Evolutionary conservation across 2,329 filamentous ascomycete genomes (phyloP), one percentile per base, ranked within the genome.

Genomic region (Gliomastix tumulicola): DNA sequence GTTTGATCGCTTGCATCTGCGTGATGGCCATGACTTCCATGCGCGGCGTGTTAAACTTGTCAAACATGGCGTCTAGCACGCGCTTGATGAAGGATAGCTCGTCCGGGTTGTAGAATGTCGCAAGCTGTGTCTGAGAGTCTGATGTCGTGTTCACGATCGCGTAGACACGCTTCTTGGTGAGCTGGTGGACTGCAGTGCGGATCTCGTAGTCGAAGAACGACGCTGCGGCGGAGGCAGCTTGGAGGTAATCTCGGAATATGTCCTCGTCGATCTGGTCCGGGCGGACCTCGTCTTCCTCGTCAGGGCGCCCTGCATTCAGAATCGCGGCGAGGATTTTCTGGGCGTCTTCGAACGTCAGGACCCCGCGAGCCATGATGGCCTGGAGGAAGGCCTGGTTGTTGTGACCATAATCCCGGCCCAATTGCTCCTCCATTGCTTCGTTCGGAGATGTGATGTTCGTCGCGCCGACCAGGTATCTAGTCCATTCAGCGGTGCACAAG

Each of bases 51-150:
- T 97, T 97, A 64, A 88, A 80, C 16, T 77, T 83, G 44, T 94
- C 87, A 54, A 97, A 98, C 76, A 98, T 94, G 48, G 76, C 79
- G 56, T 96, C 89, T 1, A 98, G 74, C 4, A 96, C 58, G 8
- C 92, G 74, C 60, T 94, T 92, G 37, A 97, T 76, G 55, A 88
- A 98, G 1, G 84, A 79, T 21, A 97, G 85, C 63, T 97, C 89
- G 47, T 95, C 88, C 1, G 87, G 66, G 7, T 71, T 75, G 54
- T 84, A 85, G 0, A 76, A 79, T 1, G 92, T 97, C 3, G 89
- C 88, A 27, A 96, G 72, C 51, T 96, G 90, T 0, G 88, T 94
- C 41, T 90, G 67, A 0, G 82, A 68, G 58, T 98, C 92, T 42
- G 83, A 88, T 9, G 84, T 82, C 2, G 83, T 87, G 62, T 98